Evolutionary conservation across 257 asterid species (phyloP).

Genomic region (Nicotiana attenuata): DNA sequence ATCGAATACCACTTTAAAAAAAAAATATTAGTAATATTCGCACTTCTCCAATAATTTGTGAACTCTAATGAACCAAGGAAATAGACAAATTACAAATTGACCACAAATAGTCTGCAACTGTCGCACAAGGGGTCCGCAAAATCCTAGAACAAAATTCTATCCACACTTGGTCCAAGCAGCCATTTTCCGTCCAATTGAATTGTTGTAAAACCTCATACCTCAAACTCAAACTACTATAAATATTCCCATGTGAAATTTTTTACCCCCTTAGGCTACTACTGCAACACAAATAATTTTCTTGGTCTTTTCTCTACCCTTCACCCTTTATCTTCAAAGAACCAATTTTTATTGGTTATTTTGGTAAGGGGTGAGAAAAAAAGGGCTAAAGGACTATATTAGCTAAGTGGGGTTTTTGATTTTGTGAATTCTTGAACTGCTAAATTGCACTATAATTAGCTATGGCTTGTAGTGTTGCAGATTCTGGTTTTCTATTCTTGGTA

Average conservation of each 20-base stretch:
- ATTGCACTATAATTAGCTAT: conserved; percentile 15
- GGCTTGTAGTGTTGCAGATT: conserved; percentile 66
- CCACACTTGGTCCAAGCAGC: conserved; percentile 8
- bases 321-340: conserved; percentile 1
- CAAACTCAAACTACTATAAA: not conserved
- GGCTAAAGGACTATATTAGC: not conserved
- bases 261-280: not conserved
- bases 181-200: not conserved
- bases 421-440: not conserved
- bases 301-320: not conserved
- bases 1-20: too few species aligned
- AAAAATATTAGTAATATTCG: too few species aligned
- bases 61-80: not conserved
- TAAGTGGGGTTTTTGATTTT: not conserved
- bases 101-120: not conserved
- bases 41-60: too few species aligned
- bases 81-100: conserved; percentile 6
- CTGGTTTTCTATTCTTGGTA: conserved; percentile 65
- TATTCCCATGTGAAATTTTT: not conserved
- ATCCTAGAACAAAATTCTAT: not conserved
- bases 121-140: not conserved
- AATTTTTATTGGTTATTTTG: not conserved
- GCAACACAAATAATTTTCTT: not conserved
- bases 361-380: conserved; percentile 1
- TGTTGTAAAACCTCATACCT: not conserved